These are phyloP conservation scores for Glaciozyma martinii DNA, from an alignment of 768 basidiomycete species.

Conservation along the genomic window DNA sequence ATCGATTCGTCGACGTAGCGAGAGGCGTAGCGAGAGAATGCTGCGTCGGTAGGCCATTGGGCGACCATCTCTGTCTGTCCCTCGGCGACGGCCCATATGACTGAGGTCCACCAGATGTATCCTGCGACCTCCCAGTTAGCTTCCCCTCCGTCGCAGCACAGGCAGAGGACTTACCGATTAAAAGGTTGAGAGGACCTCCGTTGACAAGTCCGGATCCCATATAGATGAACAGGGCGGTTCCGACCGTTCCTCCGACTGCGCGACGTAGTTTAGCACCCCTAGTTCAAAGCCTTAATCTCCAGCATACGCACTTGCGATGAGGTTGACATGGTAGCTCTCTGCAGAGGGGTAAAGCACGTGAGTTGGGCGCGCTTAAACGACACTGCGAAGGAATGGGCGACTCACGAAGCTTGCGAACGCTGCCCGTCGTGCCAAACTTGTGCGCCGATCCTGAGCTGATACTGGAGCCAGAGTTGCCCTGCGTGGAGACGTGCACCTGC, in stretches of 20 bases:
- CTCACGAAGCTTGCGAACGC: too few relatives aligned
- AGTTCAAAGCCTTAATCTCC: neutral
- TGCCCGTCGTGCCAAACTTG: too few relatives aligned
- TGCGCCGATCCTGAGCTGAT: too few relatives aligned
- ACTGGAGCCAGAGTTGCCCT: too few relatives aligned
- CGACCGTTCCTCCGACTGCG: neutral
- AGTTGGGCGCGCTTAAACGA: too few relatives aligned
- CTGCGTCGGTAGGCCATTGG: neutral
- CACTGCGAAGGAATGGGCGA: too few relatives aligned
- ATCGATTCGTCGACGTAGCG: constrained; percentile 1
- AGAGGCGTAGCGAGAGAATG: neutral
- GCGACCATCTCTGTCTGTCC: neutral
- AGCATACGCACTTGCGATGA: neutral
- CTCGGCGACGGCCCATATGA: neutral
- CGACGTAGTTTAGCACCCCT: neutral
- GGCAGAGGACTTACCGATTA: neutral
- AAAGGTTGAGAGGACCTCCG: neutral
- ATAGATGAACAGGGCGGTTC: neutral
- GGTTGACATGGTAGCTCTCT: neutral
- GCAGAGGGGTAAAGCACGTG: neutral
- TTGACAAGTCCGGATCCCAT: neutral
- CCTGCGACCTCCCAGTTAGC: neutral
- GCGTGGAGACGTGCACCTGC: too few relatives aligned
- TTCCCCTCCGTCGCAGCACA: neutral
- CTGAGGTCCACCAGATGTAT: neutral